Conservation (phyloP, 1,139 yeast species). For the Yamadazyma oceani region DNA sequence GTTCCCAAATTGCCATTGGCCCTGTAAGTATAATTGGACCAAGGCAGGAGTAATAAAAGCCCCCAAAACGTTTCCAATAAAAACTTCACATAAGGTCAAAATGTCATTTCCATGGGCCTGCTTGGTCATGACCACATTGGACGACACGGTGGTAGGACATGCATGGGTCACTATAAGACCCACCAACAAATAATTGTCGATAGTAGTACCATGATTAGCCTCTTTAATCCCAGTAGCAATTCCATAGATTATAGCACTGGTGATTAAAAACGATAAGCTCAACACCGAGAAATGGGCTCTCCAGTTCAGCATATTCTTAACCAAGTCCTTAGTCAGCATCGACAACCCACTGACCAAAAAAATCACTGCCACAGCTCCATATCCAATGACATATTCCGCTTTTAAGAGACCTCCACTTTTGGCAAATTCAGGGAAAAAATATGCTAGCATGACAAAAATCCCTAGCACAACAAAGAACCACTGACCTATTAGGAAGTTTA, state of each 20-base stretch:
- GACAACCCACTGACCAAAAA: conserved; percentile 79
- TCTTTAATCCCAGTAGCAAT: conserved; percentile 64
- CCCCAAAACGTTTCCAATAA: conserved; percentile 80
- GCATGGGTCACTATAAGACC: conserved; percentile 82
- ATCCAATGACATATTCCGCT: conserved; percentile 75
- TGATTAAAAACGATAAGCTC: conserved; percentile 66
- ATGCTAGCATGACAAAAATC: conserved; percentile 69
- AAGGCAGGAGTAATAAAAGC: conserved; percentile 87
- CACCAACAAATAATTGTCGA: conserved; percentile 71
- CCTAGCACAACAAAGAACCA: conserved; percentile 82
- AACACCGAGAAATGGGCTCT: conserved; percentile 77
- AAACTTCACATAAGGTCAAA: conserved; percentile 78
- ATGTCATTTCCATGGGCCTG: conserved; percentile 79
- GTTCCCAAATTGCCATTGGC: conserved; percentile 76
- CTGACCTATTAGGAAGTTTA: conserved; percentile 34
- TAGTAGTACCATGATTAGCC: conserved; percentile 50
- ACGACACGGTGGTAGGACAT: conserved; percentile 89
- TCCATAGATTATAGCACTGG: conserved; percentile 76
- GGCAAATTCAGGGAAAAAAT: conserved; percentile 79
- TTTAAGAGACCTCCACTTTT: conserved; percentile 75
- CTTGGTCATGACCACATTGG: conserved; percentile 90
- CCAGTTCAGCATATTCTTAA: conserved; percentile 68
- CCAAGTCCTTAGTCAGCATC: conserved; percentile 62
- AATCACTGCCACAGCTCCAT: conserved; percentile 84
- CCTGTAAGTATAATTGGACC: conserved; percentile 64